Base-by-base conservation (phyloP, 352 stramenopile genomes). In the Globisporangium cystogenes region DNA sequence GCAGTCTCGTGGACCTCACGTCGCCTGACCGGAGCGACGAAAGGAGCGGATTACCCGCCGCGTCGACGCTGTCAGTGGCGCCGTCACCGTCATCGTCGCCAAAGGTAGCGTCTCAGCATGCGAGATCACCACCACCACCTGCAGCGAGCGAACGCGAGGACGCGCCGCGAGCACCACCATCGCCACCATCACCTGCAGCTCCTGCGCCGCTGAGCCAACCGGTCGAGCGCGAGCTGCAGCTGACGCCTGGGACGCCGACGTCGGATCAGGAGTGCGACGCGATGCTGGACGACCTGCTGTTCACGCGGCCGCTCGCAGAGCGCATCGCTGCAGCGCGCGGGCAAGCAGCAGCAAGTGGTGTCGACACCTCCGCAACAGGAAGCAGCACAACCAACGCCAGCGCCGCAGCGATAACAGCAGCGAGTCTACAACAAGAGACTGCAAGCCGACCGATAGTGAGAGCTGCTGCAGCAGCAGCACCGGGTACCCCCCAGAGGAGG, bases 1-100 rank as follows among this genome's bases (percentile, higher is more conserved):
- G 55, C 46, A 74, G 59, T 24, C 45, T 83, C 39, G 76, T 87
- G 6, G 66, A 84, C 50, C 51, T 88, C 52, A 74, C 72, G 20
- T 74, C 65, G 7, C 61, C 65, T 4, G 44, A 72, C 20, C 39
- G 15, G 18, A 24, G 18, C 7, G 6, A 7, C 4, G 42, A 36
- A 0, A 29, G 41, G n/a, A 29, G 20, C 2, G 14, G 7, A 16
- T 29, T 23, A 20, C 14, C 24, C 10, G 27, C 26, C 10, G 6
- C 39, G 8, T 3, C 39, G 8, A 16, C 37, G 3, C 23, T 36
- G 2, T 18, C 49, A 16, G 14, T 11, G 15, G 1, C 26, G 8
- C 8, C 39, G 7, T 44, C 39, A 10, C n/a, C 39, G 18, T 8
- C 39, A 21, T 44, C 39, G 5, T 44, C n/a, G 20, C 39, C 39